Conservation (phyloP, 805 yeast genomes). For the Sugiyamaella americana region DNA sequence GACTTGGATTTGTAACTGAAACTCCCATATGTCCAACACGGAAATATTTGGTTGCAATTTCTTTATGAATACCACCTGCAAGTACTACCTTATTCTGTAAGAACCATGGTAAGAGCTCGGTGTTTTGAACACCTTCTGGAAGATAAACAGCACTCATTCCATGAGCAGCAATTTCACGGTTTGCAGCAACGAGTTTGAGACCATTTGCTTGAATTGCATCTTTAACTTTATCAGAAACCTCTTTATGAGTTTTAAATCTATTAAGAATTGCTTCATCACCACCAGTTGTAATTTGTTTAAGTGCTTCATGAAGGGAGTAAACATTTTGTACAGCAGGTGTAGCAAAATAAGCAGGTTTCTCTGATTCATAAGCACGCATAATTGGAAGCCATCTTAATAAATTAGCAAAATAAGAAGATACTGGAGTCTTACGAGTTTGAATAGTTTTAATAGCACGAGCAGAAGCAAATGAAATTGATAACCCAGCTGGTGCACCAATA, state of each 20-base stretch:
- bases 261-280: constrained; percentile 40
- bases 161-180: constrained; percentile 63
- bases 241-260: constrained; percentile 58
- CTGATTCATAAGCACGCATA: constrained; percentile 78
- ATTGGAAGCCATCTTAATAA: constrained; percentile 83
- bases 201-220: constrained; percentile 47
- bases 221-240: constrained; percentile 63
- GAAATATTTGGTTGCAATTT: constrained; percentile 73
- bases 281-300: constrained; percentile 55
- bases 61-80: constrained; percentile 88
- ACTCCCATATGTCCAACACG: constrained; percentile 97
- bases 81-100: constrained; percentile 63
- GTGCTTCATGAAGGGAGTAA: constrained; percentile 71
- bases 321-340: constrained; percentile 91
- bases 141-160: constrained; percentile 82
- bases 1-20: constrained; percentile 51
- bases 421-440: constrained; percentile 39
- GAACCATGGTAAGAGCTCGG: constrained; percentile 52
- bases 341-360: constrained; percentile 81
- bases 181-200: constrained; percentile 59
- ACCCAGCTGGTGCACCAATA: constrained; percentile 89
- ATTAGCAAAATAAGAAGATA: constrained; percentile 57
- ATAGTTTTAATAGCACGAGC: constrained; percentile 68
- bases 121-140: constrained; percentile 67
- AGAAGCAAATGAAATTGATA: constrained; percentile 70